phyloP scores from a whole-genome alignment of 768 basidiomycete species.

The Boletus bicolor region DNA sequence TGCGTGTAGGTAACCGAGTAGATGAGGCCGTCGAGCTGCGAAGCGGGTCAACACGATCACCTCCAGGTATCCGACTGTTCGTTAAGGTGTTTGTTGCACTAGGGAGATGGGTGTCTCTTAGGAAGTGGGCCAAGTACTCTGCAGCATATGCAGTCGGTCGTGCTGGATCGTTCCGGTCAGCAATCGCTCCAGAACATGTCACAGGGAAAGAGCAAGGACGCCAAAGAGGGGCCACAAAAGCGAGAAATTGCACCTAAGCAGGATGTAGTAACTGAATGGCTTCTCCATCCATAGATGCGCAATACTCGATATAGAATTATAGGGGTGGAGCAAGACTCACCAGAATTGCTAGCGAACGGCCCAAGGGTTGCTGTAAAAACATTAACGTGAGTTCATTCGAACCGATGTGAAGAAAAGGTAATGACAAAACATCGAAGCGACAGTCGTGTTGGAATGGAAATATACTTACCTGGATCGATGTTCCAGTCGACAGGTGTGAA shows the following conservation, averaged over 20 bases:
- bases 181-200: not conserved
- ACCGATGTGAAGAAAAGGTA: not conserved
- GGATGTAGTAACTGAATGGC: not conserved
- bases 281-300: not conserved
- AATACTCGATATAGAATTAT: not conserved
- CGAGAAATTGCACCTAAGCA: too few relatives aligned
- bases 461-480: conserved; percentile 5
- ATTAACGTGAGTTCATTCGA: not conserved
- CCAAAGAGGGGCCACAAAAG: not conserved
- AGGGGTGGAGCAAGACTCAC: conserved; percentile 9
- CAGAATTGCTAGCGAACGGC: not conserved
- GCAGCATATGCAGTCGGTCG: conserved; percentile 1
- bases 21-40: not conserved
- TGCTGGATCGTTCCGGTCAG: conserved; percentile 8
- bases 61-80: not conserved
- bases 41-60: not conserved
- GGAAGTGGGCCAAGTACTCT: not conserved
- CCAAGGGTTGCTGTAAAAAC: conserved; percentile 2
- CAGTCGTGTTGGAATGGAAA: not conserved
- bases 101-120: not conserved
- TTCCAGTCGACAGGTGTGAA: conserved; percentile 12
- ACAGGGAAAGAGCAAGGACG: not conserved
- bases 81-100: not conserved
- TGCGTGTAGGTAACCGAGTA: not conserved
- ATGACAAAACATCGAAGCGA: not conserved